Evolutionary conservation across 768 basidiomycete genomes (phyloP), one percentile per base, ranked within the genome.

Genomic region (Leccinum subgranulosum): DNA sequence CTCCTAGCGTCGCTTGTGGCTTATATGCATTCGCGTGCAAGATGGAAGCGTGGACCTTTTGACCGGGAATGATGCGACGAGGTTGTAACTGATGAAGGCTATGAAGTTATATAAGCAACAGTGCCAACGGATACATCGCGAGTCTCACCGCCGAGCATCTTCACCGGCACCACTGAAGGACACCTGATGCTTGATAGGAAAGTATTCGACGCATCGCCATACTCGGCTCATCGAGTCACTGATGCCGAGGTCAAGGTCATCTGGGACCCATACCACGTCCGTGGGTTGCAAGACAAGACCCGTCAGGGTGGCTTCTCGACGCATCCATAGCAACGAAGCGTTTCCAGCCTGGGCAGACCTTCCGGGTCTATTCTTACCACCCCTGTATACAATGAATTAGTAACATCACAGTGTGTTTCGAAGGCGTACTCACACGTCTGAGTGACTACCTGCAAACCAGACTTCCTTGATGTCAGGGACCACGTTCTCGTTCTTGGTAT

Each of bases 401-500:
- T 10, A 34, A 15, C n/a, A n/a, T 3, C 9, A 11, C 14, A 23
- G 3, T 2, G 1, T 0, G 0, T 21, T 34, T 23, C 1, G 3
- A 36, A 41, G 10, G 25, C 12, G 15, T 14, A 54, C 64, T 11
- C 25, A 74, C 77, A 57, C 65, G 60, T 77, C 77, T 19, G 67
- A 67, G 36, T 77, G 78, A 31, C 72, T 67, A 1, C 77, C 84
- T 1, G 84, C 73, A 65, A 88, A 87, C 85, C 86, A 88, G 2
- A 88, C 86, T 64, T 88, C 85, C 54, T 81, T 76, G n/a, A 86
- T 58, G 2, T 70, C 66, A n/a, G 58, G 21, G n/a, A n/a, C 39
- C 39, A 41, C 9, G n/a, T 41, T n/a, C 39, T 41, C 17, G 36
- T n/a, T 39, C 36, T 39, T n/a, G 36, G 36, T 17, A 36, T 36